Evolutionary conservation across 2,329 filamentous ascomycete species (phyloP), one percentile per base, ranked within the genome.

Genomic region (Aspergillus caelatus): DNA sequence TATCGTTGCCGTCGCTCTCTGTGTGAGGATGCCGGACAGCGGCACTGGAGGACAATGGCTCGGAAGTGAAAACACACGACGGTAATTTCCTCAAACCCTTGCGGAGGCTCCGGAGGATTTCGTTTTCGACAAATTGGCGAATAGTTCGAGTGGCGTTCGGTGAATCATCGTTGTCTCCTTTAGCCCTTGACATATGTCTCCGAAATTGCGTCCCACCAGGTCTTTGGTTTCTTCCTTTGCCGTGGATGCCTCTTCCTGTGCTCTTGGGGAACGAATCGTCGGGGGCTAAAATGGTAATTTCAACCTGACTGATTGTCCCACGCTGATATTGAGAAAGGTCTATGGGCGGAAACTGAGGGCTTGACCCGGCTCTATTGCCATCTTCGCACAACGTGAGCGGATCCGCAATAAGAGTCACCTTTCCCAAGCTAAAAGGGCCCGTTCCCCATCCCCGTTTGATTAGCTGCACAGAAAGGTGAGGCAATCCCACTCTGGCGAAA

Each of bases 381-480:
- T 63, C 56, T 45, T 41, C 32, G 34, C 28, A 45, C 50, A 45
- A 58, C 39, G 62, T 45, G 28, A 85, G 69, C 1, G 82, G 81
- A 6, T 78, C 77, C 23, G 88, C 77, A 8, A 75, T 71, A 65
- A 87, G 83, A 1, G 78, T 82, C 9, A 85, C 81, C 54, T 76
- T 76, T 3, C 86, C 86, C 21, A 87, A 73, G 16, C 75, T 75
- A 2, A 73, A 72, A 2, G 68, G 65, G 5, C 84, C 85, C 1
- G 78, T 77, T 14, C 78, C 79, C 86, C 86, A 88, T n/a, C 86
- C 85, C 21, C 86, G 78, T 58, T 78, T 77, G 12, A 80, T 74
- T 28, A 87, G 70, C 1, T 71, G 70, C 3, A 80, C 70, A 0
- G 73, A 70, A 48, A 88, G 78, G 4, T 63, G 67, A 2, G 84